A percentile compares a stretch with the other conserved stretches of the same genome.
Conservation (phyloP, 805 yeast genomes). For the Ogataea allantospora region DNA sequence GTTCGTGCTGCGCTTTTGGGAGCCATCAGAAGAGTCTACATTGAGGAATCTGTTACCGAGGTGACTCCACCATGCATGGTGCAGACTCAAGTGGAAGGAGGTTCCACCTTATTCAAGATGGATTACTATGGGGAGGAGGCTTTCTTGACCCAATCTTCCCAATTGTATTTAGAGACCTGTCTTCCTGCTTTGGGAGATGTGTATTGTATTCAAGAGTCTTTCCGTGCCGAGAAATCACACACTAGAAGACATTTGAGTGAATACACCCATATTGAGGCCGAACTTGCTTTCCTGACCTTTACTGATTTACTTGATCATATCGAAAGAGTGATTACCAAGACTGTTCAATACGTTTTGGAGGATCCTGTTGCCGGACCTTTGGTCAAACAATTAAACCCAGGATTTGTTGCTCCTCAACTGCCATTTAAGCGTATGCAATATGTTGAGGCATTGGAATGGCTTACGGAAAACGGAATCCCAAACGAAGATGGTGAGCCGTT, state of each 20-base stretch:
- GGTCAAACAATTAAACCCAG: conserved; percentile 89
- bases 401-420: conserved; percentile 71
- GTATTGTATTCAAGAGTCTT: conserved; percentile 95
- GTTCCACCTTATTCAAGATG: conserved; percentile 89
- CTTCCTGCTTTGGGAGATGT: conserved; percentile 96
- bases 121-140: conserved; percentile 98
- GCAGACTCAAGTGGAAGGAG: conserved; percentile 99
- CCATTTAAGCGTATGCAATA: conserved; percentile 94
- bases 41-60: conserved; percentile 74
- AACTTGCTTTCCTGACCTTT: conserved; percentile 81
- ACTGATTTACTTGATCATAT: conserved; percentile 85
- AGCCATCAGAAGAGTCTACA: conserved; percentile 73
- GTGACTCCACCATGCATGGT: conserved; percentile 99
- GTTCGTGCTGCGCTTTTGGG: conserved; percentile 82
- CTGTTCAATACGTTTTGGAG: conserved; percentile 72
- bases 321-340: conserved; percentile 69
- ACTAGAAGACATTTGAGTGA: conserved; percentile 97
- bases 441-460: conserved; percentile 90
- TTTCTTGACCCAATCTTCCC: conserved; percentile 93
- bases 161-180: conserved; percentile 93
- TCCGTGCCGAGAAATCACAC: conserved; percentile 98
- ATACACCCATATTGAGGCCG: conserved; percentile 96
- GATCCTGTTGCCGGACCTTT: conserved; percentile 94
- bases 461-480: conserved; percentile 88
- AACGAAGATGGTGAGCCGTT: conserved; percentile 94